Base-by-base conservation (phyloP, 805 yeast species). In the Candida sphagnicola region DNA sequence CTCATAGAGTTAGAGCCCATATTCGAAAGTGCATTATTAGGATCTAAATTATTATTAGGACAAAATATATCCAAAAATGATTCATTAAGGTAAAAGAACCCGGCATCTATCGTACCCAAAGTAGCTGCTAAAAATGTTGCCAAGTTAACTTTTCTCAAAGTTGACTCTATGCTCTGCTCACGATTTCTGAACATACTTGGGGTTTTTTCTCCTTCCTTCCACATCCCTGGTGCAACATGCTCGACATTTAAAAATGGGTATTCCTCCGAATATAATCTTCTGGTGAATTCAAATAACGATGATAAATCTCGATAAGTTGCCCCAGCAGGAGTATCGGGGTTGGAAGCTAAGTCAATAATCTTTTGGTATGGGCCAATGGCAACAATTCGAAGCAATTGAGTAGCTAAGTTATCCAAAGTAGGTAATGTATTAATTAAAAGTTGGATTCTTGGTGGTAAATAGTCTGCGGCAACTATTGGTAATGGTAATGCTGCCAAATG, bases 51-150 rank as follows among this genome's bases (percentile, higher is more conserved):
- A 61, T 79, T 78, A 13, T 77, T 73, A 0, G 96, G 95, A 51
- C 96, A 89, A 56, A 93, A 90, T 1, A 89, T 85, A 43, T 84
- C 90, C 40, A 91, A 63, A 49, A 93, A 91, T 37, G 84, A 78
- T 52, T 85, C 88, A 59, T 93, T 86, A 46, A 93, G 71, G 53
- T 83, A 80, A 62, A 81, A 85, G 57, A 93, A 88, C 1, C 97
- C 98, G 33, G 86, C 82, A 44, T 87, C 93, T 37, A 85, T 75
- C 13, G 86, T 72, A 34, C 96, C 95, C 42, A 90, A 70, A 1
- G 93, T 78, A 0, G 96, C 93, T n/a, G 89, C 75, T 29, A 89
- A 65, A 54, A 88, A 93, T 0, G 96, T 88, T 0, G 96, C 86
- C 46, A 93, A 62, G 51, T 93, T 93, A 1, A 89, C 85, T 49